Percentiles rank a stretch among this genome's conserved stretches.
phyloP scores from a whole-genome alignment of 2,329 filamentous ascomycete genomes.

The Trichoderma pleuroti region DNA sequence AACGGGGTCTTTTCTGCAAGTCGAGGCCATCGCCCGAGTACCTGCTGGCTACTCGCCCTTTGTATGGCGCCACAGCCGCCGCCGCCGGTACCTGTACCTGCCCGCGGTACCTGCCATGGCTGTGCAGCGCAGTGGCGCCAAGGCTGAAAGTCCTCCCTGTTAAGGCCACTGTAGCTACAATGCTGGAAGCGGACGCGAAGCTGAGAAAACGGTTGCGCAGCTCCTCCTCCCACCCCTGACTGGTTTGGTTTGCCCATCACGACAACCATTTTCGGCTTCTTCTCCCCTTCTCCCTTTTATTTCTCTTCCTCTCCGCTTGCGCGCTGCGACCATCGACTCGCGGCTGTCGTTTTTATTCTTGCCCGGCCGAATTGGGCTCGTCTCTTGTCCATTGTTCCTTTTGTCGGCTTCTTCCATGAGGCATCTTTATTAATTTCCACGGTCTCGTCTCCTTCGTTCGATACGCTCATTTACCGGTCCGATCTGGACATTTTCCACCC shows the following conservation, averaged over 20 bases:
- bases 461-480: conserved; percentile 17
- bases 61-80: background rate
- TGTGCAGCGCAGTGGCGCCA: conserved; percentile 16
- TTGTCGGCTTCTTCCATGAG: conserved; percentile 17
- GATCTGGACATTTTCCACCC: conserved; percentile 9
- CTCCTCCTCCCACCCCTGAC: conserved; percentile 20
- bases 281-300: conserved; percentile 23
- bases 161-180: conserved; percentile 41
- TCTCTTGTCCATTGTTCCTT: conserved; percentile 15
- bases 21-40: background rate
- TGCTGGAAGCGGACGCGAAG: conserved; percentile 24
- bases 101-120: background rate
- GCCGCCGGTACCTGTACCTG: background rate
- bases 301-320: conserved; percentile 19
- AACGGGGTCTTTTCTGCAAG: background rate
- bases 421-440: conserved; percentile 17
- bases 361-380: conserved; percentile 9
- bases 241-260: conserved; percentile 19
- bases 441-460: conserved; percentile 19
- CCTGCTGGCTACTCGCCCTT: background rate
- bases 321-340: conserved; percentile 8
- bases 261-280: conserved; percentile 15
- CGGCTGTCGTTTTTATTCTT: conserved; percentile 16
- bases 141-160: conserved; percentile 20
- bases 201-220: conserved; percentile 17